Evolutionary conservation across 176 grass and related monocot genomes (phyloP).

Genomic region (Hyparrhenia diplandra): DNA sequence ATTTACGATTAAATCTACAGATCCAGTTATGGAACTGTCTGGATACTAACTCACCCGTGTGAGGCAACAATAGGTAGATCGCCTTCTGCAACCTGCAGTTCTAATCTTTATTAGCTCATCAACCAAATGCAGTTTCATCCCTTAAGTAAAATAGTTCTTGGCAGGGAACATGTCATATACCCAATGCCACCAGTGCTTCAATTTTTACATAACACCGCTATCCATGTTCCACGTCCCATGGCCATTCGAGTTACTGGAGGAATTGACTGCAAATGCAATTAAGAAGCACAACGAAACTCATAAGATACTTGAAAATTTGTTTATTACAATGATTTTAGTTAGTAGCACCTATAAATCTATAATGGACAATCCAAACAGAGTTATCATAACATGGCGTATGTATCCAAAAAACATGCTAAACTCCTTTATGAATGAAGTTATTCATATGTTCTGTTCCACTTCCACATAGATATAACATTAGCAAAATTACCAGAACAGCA

Average conservation of each 20-base stretch:
- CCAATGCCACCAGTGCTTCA: conserved; percentile 98
- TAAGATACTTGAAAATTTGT: neutral
- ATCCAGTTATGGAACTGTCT: conserved; percentile 16
- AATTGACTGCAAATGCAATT: conserved; percentile 61
- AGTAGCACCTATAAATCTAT: neutral
- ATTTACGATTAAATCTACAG: conserved; percentile 11
- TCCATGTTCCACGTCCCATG: conserved; percentile 73
- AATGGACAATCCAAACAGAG: neutral
- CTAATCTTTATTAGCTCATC: conserved; percentile 41
- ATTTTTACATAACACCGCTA: conserved; percentile 77
- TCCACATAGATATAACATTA: neutral
- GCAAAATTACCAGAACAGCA: neutral
- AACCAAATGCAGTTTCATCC: conserved; percentile 24
- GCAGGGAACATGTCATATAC: conserved; percentile 41
- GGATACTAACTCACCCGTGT: conserved; percentile 66
- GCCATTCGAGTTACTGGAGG: conserved; percentile 79
- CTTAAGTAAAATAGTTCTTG: conserved; percentile 21
- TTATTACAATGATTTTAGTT: neutral
- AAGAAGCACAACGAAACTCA: neutral
- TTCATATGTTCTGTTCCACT: neutral
- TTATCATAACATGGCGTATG: neutral
- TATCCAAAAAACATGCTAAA: neutral
- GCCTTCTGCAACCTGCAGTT: conserved; percentile 83
- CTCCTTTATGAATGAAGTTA: neutral
- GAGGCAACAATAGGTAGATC: conserved; percentile 75